Evolutionary conservation across 2,329 filamentous ascomycete genomes (phyloP), one percentile per base, ranked within the genome.

Genomic region (Sporothrix schenckii): DNA sequence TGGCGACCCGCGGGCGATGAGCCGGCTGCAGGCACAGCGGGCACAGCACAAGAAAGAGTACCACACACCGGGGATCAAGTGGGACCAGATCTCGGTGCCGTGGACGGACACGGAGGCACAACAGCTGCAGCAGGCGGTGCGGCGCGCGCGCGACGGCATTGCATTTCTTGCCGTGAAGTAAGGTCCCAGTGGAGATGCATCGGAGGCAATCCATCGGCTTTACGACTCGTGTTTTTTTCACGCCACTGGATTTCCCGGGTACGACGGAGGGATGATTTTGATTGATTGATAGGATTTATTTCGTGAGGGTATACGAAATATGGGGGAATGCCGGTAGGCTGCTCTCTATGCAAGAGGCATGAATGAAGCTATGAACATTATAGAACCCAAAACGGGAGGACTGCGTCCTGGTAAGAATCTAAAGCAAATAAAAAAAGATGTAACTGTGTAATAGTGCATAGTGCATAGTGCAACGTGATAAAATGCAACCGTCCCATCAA

Each of bases 91-190:
- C 49, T 87, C 83, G 74, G 87, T 91, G 70, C 84, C 87, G 78
- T 91, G 89, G 89, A 91, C 88, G 11, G 89, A 91, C 75, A 80
- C 78, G 0, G 89, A 91, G 78, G 87, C 89, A 60, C 87, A 91
- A 80, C 86, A 84, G 50, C 80, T 91, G 74, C 85, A 82, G 75
- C 83, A 80, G 75, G 88, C 88, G 0, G 85, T 86, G 21, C 81
- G 81, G 68, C 80, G 80, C 61, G 89, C 89, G 10, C 83, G 89
- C 63, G 83, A 87, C 49, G 89, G 89, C 1, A 82, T 91, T 66
- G 89, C 86, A 0, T 91, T 91, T 75, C 80, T 91, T 66, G 83
- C 82, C 0, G 87, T 91, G 14, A 91, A 91, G 79, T 71, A 71
- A 41, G 52, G n/a, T 5, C 27, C 4, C 19, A 19, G 34, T 1